Evolutionary conservation across 345 rosid species (phyloP).

Genomic region (Microthlaspi erraticum): DNA sequence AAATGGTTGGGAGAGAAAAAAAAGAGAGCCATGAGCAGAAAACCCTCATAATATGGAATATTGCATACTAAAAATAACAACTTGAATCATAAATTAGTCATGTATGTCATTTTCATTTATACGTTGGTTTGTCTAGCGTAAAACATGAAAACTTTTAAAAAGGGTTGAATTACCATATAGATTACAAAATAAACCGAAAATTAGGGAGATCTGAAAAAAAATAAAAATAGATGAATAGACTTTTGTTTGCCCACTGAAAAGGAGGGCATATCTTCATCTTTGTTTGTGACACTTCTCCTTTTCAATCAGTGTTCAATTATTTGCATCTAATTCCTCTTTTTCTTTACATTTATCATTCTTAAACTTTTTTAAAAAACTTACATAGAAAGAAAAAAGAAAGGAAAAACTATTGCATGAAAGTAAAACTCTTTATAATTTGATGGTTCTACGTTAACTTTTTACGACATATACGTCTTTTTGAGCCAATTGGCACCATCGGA

Average conservation of each 20-base stretch:
- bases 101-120: conserved; percentile 38
- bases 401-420: background rate
- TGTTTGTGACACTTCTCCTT: conserved; percentile 39
- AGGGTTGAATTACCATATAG: background rate
- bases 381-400: background rate
- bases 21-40: background rate
- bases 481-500: background rate
- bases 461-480: background rate
- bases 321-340: conserved; percentile 4
- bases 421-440: background rate
- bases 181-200: conserved; percentile 36
- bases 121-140: conserved; percentile 17
- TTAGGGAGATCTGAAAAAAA: conserved; percentile 13
- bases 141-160: background rate
- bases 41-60: conserved; percentile 9
- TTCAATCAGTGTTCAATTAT: conserved; percentile 41
- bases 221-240: background rate
- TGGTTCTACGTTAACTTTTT: conserved; percentile 7
- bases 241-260: conserved; percentile 33
- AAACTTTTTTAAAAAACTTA: background rate
- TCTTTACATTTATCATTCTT: background rate
- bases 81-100: conserved; percentile 3
- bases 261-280: conserved; percentile 35
- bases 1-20: background rate
- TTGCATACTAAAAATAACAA: conserved; percentile 26